Conservation (phyloP, 495 filamentous ascomycete genomes). For the Pseudotulostoma volvatum region DNA sequence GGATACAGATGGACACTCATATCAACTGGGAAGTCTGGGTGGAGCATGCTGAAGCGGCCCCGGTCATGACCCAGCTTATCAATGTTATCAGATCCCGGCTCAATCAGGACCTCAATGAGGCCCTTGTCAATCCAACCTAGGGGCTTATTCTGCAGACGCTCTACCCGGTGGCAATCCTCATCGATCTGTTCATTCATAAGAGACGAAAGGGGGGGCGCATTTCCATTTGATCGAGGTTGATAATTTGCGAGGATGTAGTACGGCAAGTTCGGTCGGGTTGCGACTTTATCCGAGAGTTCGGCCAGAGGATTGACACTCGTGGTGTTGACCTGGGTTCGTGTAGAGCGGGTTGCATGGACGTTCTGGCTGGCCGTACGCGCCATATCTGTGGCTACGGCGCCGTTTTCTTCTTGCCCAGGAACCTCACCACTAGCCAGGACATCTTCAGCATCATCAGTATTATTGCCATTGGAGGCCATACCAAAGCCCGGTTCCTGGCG, state of each 20-base stretch:
- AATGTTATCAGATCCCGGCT: constrained; percentile 15
- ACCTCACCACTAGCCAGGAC: constrained; percentile 18
- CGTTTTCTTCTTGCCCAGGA: constrained; percentile 37
- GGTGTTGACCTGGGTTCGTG: constrained; percentile 38
- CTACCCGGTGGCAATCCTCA: constrained; percentile 43
- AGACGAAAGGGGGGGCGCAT: constrained; percentile 32
- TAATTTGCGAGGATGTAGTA: constrained; percentile 39
- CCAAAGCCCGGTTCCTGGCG: constrained; percentile 28
- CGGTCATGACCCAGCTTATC: constrained; percentile 21
- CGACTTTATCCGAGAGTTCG: constrained; percentile 44
- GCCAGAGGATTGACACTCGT: constrained; percentile 46
- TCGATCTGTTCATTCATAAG: constrained; percentile 41
- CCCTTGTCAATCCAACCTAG: constrained; percentile 22
- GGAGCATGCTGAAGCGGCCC: constrained; percentile 20
- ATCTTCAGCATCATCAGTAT: constrained; percentile 30
- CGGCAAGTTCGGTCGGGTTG: constrained; percentile 46
- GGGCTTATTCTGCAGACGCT: constrained; percentile 22
- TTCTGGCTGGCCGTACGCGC: constrained; percentile 50
- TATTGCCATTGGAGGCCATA: constrained; percentile 27
- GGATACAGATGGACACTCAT: constrained; percentile 25
- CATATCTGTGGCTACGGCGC: constrained; percentile 47
- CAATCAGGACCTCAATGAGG: constrained; percentile 22
- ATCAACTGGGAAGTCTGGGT: constrained; percentile 25
- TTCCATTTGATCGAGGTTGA: constrained; percentile 29
- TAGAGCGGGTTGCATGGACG: constrained; percentile 56